Conservation (phyloP, 1,284 basidiomycete species). For the Cryptococcus neoformans region DNA sequence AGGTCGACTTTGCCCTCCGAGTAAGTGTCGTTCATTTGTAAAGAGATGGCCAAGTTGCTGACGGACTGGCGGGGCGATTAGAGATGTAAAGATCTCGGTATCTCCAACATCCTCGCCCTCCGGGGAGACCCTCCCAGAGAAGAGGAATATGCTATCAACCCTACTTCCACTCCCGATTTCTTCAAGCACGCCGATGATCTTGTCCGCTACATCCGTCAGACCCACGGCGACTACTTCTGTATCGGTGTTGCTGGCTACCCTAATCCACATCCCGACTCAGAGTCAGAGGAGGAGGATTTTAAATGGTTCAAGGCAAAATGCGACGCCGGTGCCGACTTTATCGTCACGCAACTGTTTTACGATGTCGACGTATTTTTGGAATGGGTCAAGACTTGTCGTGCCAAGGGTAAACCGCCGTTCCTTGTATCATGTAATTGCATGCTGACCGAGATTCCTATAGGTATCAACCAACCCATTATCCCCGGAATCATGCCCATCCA, state of each 20-base stretch:
- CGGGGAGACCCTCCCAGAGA: conserved; percentile 93
- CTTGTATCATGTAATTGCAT: too few relatives aligned
- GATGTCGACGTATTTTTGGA: conserved; percentile 78
- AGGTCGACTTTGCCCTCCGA: conserved; percentile 77
- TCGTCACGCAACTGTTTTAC: conserved; percentile 97
- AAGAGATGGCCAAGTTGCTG: conserved; percentile 2
- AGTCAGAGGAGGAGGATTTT: conserved; percentile 68
- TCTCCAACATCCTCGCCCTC: conserved; percentile 87
- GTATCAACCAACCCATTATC: conserved; percentile 86
- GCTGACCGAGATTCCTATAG: conserved; percentile 49
- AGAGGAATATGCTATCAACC: conserved; percentile 85
- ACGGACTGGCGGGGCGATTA: conserved; percentile 36
- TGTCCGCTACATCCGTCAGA: conserved; percentile 83
- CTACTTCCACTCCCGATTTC: conserved; percentile 74
- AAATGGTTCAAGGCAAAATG: conserved; percentile 79
- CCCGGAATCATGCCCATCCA: conserved; percentile 99
- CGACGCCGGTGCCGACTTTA: conserved; percentile 92
- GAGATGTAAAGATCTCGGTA: conserved; percentile 76
- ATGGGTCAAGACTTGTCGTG: conserved; percentile 72
- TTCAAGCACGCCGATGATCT: conserved; percentile 89
- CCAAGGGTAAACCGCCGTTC: conserved; percentile 55
- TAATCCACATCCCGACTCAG: conserved; percentile 78
- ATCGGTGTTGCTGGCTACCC: conserved; percentile 75
- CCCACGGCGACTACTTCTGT: conserved; percentile 83
- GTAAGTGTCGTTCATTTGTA: conserved; percentile 51